Evolutionary conservation across 257 asterid genomes (phyloP).

Genomic region (Rehmannia glutinosa): DNA sequence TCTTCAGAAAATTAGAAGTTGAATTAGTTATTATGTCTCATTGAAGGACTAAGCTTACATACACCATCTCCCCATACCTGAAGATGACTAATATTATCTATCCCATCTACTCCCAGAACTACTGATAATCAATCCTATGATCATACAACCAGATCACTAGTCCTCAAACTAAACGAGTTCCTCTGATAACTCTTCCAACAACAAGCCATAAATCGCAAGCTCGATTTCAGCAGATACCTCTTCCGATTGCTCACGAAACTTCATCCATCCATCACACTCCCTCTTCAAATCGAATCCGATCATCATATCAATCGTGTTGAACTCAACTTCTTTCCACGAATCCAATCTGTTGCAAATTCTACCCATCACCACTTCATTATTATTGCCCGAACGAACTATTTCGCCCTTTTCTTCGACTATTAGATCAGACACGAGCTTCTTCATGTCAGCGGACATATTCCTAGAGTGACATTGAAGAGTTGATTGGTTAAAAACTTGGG

Average conservation of each 20-base stretch:
- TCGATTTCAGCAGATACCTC: slow-evolving; percentile 49
- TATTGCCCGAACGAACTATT: slow-evolving; percentile 12
- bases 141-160: too few species aligned
- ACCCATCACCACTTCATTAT: slow-evolving; percentile 29
- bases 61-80: slow-evolving; percentile 1
- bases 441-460: slow-evolving; percentile 40
- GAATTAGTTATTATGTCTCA: slow-evolving; percentile 19
- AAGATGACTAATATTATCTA: too few species aligned
- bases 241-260: slow-evolving; percentile 28
- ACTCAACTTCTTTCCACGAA: slow-evolving; percentile 44
- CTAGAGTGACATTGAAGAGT: slow-evolving; percentile 1
- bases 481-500: too few species aligned
- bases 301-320: slow-evolving; percentile 60
- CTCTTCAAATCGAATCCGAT: slow-evolving; percentile 44
- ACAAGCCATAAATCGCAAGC: slow-evolving; percentile 23
- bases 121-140: too few species aligned
- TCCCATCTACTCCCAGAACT: too few species aligned
- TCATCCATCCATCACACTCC: slow-evolving; percentile 43
- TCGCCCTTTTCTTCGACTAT: slow-evolving; percentile 37
- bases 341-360: slow-evolving; percentile 45
- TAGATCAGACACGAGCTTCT: slow-evolving; percentile 32
- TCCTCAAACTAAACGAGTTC: too few species aligned
- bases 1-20: neutral
- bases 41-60: slow-evolving; percentile 17
- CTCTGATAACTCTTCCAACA: neutral